Percentiles rank a stretch among this genome's conserved stretches.
These are phyloP conservation scores for Osmanthus fragrans DNA, from an alignment of 257 asterid species.

Conservation along the genomic window DNA sequence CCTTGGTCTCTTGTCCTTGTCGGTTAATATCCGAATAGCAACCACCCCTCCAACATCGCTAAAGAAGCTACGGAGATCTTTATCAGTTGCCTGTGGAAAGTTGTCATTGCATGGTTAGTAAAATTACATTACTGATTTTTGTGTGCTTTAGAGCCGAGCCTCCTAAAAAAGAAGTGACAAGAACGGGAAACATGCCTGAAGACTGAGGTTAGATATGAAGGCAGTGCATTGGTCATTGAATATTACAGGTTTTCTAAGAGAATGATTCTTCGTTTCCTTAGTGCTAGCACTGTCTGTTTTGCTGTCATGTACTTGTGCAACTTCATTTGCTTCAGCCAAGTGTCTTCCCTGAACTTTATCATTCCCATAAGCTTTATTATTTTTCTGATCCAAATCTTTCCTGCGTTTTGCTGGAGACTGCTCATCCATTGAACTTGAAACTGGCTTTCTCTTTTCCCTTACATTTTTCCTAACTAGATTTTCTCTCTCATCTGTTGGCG, in stretches of 20 bases:
- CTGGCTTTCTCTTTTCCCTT: conserved; percentile 80
- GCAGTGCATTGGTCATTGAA: conserved; percentile 88
- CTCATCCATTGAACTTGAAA: conserved; percentile 45
- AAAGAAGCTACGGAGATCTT: conserved; percentile 68
- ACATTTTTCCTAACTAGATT: conserved; percentile 41
- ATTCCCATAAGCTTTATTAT: conserved; percentile 35
- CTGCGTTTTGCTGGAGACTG: conserved; percentile 67
- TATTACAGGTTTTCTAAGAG: conserved; percentile 45
- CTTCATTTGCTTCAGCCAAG: conserved; percentile 40
- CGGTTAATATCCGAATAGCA: conserved; percentile 72
- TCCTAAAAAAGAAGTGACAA: conserved; percentile 14
- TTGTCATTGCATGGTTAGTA: conserved; percentile 12
- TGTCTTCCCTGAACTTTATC: conserved; percentile 39
- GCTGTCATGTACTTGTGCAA: conserved; percentile 34
- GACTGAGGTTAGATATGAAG: conserved; percentile 71
- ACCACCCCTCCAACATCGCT: conserved; percentile 87
- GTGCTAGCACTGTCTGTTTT: conserved; percentile 39
- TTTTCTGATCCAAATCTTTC: conserved; percentile 49
- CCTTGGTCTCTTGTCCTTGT: conserved; percentile 78
- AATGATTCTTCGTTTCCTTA: conserved; percentile 40
- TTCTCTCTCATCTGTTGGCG: conserved; percentile 50
- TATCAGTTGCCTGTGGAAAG: conserved; percentile 61
- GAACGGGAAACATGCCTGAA: conserved; percentile 50
- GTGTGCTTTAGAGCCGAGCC: conserved; percentile 15
- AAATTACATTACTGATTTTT: conserved; percentile 5